Evolutionary conservation across 2,329 filamentous ascomycete species (phyloP).

Genomic region (Fusarium sp.): DNA sequence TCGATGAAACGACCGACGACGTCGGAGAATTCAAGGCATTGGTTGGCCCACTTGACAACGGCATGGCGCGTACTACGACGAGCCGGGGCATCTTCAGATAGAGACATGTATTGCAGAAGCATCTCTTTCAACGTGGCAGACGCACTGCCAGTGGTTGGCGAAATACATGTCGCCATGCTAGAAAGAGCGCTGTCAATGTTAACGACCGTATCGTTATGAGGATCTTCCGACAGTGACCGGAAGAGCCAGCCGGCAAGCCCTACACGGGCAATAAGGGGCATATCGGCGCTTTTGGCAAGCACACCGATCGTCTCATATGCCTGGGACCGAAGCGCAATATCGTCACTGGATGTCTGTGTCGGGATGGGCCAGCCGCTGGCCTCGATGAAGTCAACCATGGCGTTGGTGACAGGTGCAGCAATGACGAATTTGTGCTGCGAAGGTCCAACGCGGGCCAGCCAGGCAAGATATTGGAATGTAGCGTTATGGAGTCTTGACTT

Average conservation of each 20-base stretch:
- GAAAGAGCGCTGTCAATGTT: slow-evolving; percentile 92
- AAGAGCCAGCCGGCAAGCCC: slow-evolving; percentile 81
- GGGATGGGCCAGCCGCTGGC: slow-evolving; percentile 85
- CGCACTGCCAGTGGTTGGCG: slow-evolving; percentile 47
- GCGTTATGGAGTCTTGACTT: slow-evolving; percentile 83
- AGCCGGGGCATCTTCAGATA: slow-evolving; percentile 60
- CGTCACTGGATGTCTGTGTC: slow-evolving; percentile 67
- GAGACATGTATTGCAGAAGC: slow-evolving; percentile 75
- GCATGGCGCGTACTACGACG: slow-evolving; percentile 84
- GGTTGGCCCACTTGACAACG: slow-evolving; percentile 88
- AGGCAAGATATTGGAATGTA: slow-evolving; percentile 87
- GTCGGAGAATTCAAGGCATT: slow-evolving; percentile 84
- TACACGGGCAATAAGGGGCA: slow-evolving; percentile 65
- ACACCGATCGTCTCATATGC: slow-evolving; percentile 94
- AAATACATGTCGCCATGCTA: slow-evolving; percentile 69
- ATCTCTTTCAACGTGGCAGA: slow-evolving; percentile 59
- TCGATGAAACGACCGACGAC: slow-evolving; percentile 88
- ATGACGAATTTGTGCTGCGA: slow-evolving; percentile 70
- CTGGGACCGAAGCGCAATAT: slow-evolving; percentile 77
- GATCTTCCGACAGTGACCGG: slow-evolving; percentile 82
- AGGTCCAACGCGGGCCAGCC: slow-evolving; percentile 81
- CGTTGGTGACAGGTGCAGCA: slow-evolving; percentile 74
- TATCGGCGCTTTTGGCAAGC: slow-evolving; percentile 73
- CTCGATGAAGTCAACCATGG: slow-evolving; percentile 79
- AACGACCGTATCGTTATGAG: slow-evolving; percentile 79